Conservation (phyloP, 2,329 filamentous ascomycete species). For the Paecilomyces sp. region DNA sequence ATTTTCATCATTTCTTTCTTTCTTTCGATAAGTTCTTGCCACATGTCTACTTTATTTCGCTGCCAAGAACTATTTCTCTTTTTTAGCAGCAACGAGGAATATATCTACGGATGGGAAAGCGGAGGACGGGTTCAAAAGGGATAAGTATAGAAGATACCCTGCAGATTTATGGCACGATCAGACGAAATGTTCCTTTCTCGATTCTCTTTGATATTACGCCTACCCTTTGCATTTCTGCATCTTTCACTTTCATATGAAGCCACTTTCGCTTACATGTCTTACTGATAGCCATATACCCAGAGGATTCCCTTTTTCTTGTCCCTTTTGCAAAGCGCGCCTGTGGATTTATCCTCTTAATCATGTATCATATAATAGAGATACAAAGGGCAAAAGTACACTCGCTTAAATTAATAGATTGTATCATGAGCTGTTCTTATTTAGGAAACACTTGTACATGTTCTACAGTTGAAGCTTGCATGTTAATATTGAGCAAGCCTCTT, state of each 20-base stretch:
- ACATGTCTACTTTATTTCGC: background rate
- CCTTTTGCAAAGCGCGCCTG: background rate
- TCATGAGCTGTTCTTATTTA: background rate
- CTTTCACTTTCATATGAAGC: background rate
- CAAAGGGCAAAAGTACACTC: background rate
- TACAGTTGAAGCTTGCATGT: no score
- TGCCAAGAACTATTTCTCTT: background rate
- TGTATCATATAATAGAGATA: background rate
- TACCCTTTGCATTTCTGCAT: background rate
- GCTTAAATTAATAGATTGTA: background rate
- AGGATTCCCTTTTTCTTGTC: background rate
- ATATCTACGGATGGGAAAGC: background rate
- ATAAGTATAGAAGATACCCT: background rate
- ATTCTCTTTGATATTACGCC: background rate
- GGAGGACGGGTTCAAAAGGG: background rate
- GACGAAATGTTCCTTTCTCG: background rate
- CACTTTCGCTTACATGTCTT: background rate
- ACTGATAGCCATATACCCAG: background rate
- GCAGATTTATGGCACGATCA: background rate
- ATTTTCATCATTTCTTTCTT: background rate
- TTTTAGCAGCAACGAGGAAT: background rate
- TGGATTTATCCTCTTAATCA: background rate
- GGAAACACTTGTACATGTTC: no score
- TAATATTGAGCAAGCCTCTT: no score
- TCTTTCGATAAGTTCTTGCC: background rate